phyloP scores from a whole-genome alignment of 495 filamentous ascomycete species.

The Xylaria telfairii region DNA sequence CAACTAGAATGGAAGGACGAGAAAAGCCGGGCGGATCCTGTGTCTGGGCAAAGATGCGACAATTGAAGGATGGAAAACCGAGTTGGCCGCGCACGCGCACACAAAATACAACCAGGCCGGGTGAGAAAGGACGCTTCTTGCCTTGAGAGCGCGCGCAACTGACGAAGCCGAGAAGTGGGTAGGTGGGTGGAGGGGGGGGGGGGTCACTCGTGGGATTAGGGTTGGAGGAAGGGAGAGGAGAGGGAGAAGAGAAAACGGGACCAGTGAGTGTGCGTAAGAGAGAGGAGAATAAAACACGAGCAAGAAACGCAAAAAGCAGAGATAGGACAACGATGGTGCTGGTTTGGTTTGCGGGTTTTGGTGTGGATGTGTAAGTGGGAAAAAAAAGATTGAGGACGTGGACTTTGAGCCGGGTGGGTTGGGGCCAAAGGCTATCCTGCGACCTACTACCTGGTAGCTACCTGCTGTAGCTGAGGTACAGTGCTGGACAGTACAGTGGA shows the following conservation, averaged over 20 bases:
- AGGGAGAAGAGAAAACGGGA: slow-evolving; percentile 52
- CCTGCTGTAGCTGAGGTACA: slow-evolving; percentile 16
- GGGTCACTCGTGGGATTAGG: slow-evolving; percentile 39
- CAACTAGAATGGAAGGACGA: slow-evolving; percentile 44
- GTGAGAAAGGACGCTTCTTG: slow-evolving; percentile 43
- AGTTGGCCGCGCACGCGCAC: slow-evolving; percentile 42
- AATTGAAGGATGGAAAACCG: slow-evolving; percentile 38
- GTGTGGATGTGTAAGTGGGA: slow-evolving; percentile 52
- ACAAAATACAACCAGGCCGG: slow-evolving; percentile 42
- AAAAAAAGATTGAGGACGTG: slow-evolving; percentile 40
- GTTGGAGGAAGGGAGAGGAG: slow-evolving; percentile 42
- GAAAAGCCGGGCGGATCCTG: slow-evolving; percentile 41
- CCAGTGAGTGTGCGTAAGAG: slow-evolving; percentile 41
- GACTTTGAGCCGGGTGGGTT: slow-evolving; percentile 24
- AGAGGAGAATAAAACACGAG: slow-evolving; percentile 51
- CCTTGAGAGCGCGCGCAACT: slow-evolving; percentile 49
- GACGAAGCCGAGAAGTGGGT: slow-evolving; percentile 48
- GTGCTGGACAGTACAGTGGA: slow-evolving; percentile 6
- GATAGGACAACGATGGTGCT: slow-evolving; percentile 60
- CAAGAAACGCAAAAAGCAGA: slow-evolving; percentile 67
- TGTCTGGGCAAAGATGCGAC: slow-evolving; percentile 41
- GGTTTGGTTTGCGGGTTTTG: slow-evolving; percentile 43
- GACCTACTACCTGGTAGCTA: no score
- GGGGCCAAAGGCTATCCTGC: slow-evolving; percentile 9
- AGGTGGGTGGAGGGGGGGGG: slow-evolving; percentile 36